Conservation (phyloP, 2,329 filamentous ascomycete species). For the Endocalyx cinctus region DNA sequence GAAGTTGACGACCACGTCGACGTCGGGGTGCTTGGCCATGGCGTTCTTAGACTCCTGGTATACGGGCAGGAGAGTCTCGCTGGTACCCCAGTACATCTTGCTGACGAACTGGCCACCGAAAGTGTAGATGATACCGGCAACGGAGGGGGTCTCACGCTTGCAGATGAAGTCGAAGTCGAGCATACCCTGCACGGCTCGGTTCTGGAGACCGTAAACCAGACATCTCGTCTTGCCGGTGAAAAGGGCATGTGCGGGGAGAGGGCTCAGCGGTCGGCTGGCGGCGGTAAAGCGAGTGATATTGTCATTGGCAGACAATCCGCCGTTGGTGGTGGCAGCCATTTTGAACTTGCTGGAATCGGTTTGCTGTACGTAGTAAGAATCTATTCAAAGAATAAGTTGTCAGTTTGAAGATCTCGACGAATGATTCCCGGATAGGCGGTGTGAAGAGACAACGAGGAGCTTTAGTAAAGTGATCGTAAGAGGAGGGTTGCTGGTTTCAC, state of each 20-base stretch:
- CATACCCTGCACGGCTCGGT: slow-evolving; percentile 86
- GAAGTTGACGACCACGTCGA: slow-evolving; percentile 99
- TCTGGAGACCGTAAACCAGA: slow-evolving; percentile 99
- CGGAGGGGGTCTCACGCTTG: slow-evolving; percentile 94
- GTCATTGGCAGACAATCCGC: slow-evolving; percentile 78
- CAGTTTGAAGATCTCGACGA: too few species aligned
- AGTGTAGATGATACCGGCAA: slow-evolving; percentile 99
- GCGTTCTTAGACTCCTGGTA: slow-evolving; percentile 94
- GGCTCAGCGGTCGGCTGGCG: slow-evolving; percentile 87
- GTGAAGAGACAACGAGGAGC: too few species aligned
- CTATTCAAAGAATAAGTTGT: too few species aligned
- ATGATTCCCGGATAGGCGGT: too few species aligned
- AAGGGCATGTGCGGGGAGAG: slow-evolving; percentile 80
- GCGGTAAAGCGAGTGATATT: slow-evolving; percentile 96
- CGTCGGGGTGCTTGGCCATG: slow-evolving; percentile 91
- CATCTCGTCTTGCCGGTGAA: slow-evolving; percentile 99
- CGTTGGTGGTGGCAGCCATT: too few species aligned
- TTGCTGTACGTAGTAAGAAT: too few species aligned
- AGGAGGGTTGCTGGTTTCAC: too few species aligned
- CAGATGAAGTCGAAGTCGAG: slow-evolving; percentile 99
- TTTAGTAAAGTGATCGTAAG: too few species aligned
- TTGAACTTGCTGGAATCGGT: too few species aligned
- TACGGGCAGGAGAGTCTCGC: slow-evolving; percentile 95
- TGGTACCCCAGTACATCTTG: slow-evolving; percentile 99
- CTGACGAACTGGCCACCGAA: slow-evolving; percentile 99